Base-by-base conservation (phyloP, 192 early-diverging fungal species). In the Fimicolochytrium jonesii region DNA sequence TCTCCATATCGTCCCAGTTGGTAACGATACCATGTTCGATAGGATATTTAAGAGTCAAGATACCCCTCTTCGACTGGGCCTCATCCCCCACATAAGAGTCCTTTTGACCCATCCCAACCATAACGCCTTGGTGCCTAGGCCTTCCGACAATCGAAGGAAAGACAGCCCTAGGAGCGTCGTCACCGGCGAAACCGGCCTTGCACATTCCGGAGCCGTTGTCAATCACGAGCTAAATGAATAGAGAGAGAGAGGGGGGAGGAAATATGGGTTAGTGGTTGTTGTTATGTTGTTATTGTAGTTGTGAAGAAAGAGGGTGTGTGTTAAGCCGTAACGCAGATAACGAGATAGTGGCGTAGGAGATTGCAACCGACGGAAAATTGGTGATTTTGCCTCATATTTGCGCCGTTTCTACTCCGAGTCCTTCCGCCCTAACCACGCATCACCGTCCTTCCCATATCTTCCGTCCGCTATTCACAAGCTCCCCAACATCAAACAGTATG, bases 1-100 rank as follows among this genome's bases (percentile, higher is more conserved):
- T 86, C 64, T 87, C 83, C 85, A 87, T 87, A 65, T 87, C 85
- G 64, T 87, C 85, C 85, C 85, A 87, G 83, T 87, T 87, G 69
- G 76, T 86, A 67, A 87, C 85, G 65, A 87, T 86, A 57, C 85
- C 85, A 78, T 86, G 83, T 71, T 87, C 84, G 64, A 87, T 87
- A 35, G 85, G 85, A 77, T 86, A 86, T 63, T 82, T 86, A 55
- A 87, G 75, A 35, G 83, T 73, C 33, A 87, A 71, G 64, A 86
- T 87, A 84, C 80, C 83, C 59, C 85, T 66, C 78, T 86, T 86
- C 67, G 85, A 82, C 61, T 86, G 83, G 44, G 85, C 85, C 68
- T 87, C 85, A 64, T 87, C 85, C 73, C 85, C 85, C 45, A 87
- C 85, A 70, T 86, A 86, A 39, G 81, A 80, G 70, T 87, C 85